Evolutionary conservation across 2,329 filamentous ascomycete genomes (phyloP).

Genomic region (Pseudocercospora fuligena): DNA sequence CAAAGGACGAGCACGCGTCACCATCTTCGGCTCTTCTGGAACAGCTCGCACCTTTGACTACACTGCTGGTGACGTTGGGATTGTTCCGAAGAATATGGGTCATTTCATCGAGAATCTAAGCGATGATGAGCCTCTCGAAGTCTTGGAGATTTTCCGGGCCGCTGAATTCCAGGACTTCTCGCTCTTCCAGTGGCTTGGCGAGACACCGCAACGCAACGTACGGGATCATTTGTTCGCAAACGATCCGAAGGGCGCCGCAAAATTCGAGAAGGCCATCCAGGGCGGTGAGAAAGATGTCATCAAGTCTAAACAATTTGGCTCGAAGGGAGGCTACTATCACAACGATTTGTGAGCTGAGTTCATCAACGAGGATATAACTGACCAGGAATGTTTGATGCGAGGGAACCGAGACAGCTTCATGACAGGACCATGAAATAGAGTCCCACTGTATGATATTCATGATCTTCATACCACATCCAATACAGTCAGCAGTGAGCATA

Average conservation of each 20-base stretch:
- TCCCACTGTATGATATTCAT: neutral
- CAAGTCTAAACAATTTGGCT: slow-evolving; percentile 25
- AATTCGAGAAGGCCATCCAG: slow-evolving; percentile 67
- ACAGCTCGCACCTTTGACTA: slow-evolving; percentile 78
- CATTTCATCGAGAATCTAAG: slow-evolving; percentile 81
- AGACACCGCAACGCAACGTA: slow-evolving; percentile 63
- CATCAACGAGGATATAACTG: neutral
- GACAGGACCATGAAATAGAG: neutral
- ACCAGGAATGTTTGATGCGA: neutral
- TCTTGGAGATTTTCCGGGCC: slow-evolving; percentile 70
- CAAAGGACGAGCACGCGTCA: slow-evolving; percentile 71
- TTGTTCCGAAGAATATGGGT: slow-evolving; percentile 76
- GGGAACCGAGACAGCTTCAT: neutral
- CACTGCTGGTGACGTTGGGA: slow-evolving; percentile 73
- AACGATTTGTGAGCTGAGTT: slow-evolving; percentile 1
- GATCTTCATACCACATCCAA: too few relatives aligned
- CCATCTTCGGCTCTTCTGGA: slow-evolving; percentile 72
- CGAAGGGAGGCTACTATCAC: neutral
- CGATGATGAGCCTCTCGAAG: slow-evolving; percentile 74
- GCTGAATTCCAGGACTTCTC: slow-evolving; percentile 75
- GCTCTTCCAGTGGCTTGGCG: slow-evolving; percentile 75
- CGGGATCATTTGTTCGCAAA: slow-evolving; percentile 69
- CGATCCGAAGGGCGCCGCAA: slow-evolving; percentile 64
- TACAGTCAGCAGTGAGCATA: too few relatives aligned
- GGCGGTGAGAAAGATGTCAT: slow-evolving; percentile 62